Conservation (phyloP, 805 yeast species). For the baker's yeast (Saccharomyces cerevisiae) region DNA sequence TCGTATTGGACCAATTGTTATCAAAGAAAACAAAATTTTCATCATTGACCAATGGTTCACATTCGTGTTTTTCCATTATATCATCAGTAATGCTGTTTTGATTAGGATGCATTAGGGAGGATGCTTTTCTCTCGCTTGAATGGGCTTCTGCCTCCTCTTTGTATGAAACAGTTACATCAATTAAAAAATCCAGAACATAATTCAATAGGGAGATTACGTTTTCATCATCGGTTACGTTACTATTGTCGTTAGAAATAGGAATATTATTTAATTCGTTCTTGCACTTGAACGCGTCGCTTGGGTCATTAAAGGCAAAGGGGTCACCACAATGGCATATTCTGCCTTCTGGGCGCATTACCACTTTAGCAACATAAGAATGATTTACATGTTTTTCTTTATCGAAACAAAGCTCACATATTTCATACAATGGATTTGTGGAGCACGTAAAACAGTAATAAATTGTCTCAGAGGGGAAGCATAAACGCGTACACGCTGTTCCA, state of each 20-base stretch:
- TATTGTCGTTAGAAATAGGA: not conserved
- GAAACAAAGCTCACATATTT: slow-evolving; percentile 65
- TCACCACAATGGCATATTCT: slow-evolving; percentile 30
- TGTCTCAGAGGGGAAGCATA: slow-evolving; percentile 23
- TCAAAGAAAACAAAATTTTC: not conserved
- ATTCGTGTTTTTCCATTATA: not conserved
- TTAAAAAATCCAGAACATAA: slow-evolving; percentile 21
- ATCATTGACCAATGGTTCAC: not conserved
- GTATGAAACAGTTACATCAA: slow-evolving; percentile 13
- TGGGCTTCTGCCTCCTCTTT: slow-evolving; percentile 5
- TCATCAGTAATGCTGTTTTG: not conserved
- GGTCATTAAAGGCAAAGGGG: slow-evolving; percentile 17
- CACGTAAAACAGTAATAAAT: slow-evolving; percentile 30
- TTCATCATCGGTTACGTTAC: slow-evolving; percentile 3
- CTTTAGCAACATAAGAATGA: slow-evolving; percentile 37
- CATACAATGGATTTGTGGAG: slow-evolving; percentile 26
- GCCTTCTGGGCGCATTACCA: slow-evolving; percentile 25
- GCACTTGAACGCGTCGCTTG: slow-evolving; percentile 14
- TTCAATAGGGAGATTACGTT: slow-evolving; percentile 10
- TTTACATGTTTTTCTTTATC: slow-evolving; percentile 60
- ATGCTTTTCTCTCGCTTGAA: not conserved
- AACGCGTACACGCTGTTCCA: slow-evolving; percentile 22
- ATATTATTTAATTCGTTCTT: slow-evolving; percentile 15
- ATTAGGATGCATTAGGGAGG: not conserved
- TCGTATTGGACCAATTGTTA: slow-evolving; percentile 1